Conservation (phyloP, 306 rosid genomes). For the Vigna angularis region DNA sequence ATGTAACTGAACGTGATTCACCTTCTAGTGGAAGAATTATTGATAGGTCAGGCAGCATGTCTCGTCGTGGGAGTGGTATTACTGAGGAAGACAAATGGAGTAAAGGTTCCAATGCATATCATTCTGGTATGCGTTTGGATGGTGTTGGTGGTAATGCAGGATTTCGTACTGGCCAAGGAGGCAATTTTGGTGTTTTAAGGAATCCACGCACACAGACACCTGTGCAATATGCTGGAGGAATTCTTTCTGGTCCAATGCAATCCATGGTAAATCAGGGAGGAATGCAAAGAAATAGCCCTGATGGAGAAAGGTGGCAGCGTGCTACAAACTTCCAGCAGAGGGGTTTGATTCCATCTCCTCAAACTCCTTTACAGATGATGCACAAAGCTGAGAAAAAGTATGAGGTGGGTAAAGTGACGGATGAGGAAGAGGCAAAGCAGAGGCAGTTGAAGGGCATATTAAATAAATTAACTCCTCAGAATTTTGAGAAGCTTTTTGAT, state of each 20-base stretch:
- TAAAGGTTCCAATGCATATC: conserved; percentile 51
- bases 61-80: conserved; percentile 73
- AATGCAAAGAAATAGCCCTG: conserved; percentile 72
- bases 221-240: conserved; percentile 66
- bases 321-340: conserved; percentile 66
- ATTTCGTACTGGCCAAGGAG: conserved; percentile 67
- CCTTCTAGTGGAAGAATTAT: conserved; percentile 64
- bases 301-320: conserved; percentile 90
- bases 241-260: conserved; percentile 81
- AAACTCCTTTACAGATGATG: conserved; percentile 72
- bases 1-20: conserved; percentile 62
- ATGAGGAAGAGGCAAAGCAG: conserved; percentile 83
- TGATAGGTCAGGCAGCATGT: conserved; percentile 62
- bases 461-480: conserved; percentile 95
- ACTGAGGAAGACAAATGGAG: conserved; percentile 80
- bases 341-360: conserved; percentile 81
- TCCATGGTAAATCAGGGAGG: conserved; percentile 74
- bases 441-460: conserved; percentile 89
- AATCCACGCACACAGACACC: conserved; percentile 65
- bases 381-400: conserved; percentile 95
- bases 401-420: conserved; percentile 86
- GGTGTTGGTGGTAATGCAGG: conserved; percentile 62
- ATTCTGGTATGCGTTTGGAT: conserved; percentile 62
- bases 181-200: conserved; percentile 77
- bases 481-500: conserved; percentile 88